These are phyloP conservation scores for Lachnellula hyalina DNA, from an alignment of 2,329 filamentous ascomycete genomes.

Conservation along the genomic window DNA sequence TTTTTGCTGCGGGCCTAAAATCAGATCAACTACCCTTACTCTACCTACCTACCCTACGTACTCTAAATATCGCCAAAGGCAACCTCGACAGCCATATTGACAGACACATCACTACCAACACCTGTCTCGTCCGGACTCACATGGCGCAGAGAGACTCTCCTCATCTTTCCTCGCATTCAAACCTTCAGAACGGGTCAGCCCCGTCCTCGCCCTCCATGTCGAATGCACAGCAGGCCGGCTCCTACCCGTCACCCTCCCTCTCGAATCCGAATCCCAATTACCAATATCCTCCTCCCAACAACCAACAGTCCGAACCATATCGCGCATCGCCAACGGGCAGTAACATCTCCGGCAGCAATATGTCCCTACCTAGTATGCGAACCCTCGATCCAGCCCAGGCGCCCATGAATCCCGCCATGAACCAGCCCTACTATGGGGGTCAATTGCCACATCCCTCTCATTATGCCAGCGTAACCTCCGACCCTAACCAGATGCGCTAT, in stretches of 20 bases:
- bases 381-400: constrained; percentile 39
- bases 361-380: constrained; percentile 47
- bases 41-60: too few species aligned
- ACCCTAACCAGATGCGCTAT: constrained; percentile 47
- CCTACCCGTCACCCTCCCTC: constrained; percentile 42
- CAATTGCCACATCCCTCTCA: constrained; percentile 37
- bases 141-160: constrained; percentile 28
- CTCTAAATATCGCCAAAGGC: too few species aligned
- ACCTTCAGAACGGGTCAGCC: constrained; percentile 28
- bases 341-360: constrained; percentile 32
- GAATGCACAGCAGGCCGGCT: constrained; percentile 33
- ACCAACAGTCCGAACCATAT: constrained; percentile 36
- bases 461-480: constrained; percentile 43
- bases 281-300: constrained; percentile 38
- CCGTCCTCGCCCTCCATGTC: constrained; percentile 32
- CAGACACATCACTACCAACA: background rate
- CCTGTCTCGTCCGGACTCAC: background rate
- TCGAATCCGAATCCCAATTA: constrained; percentile 40
- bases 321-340: constrained; percentile 40
- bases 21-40: too few species aligned
- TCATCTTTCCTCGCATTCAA: constrained; percentile 17
- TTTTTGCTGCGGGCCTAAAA: too few species aligned
- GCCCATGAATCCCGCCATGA: constrained; percentile 39
- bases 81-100: background rate
- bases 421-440: constrained; percentile 41